Base-by-base conservation (phyloP, 2,329 filamentous ascomycete genomes). In the Talaromyces sp. region DNA sequence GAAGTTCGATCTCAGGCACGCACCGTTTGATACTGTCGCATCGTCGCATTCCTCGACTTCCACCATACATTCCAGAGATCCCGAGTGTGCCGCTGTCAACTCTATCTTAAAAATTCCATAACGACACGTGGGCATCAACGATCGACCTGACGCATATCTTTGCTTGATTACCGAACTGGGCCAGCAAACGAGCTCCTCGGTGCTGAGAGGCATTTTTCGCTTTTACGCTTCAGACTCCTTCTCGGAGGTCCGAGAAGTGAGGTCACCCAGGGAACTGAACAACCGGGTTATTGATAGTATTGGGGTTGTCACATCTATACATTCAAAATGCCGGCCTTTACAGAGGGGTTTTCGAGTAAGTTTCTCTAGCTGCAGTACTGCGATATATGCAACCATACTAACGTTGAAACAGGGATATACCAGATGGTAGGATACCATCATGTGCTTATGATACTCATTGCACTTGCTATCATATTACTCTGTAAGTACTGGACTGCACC, bases 361-460 rank as follows among this genome's bases (percentile, higher is more conserved):
- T 74, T 31, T 56, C 31, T 36, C 19, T 56, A n/a, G 3, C 36
- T 51, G 2, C 51, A 19, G 10, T 36, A 15, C 19, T 22, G 38
- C 7, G n/a, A 34, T 25, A 25, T 11, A 40, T 3, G 22, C n/a
- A 43, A 40, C 2, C 1, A 43, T n/a, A 11, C 64, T 66, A 25
- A 65, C 60, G 1, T 34, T 40, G 6, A 15, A 40, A 63, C 15
- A 86, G 84, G 85, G 72, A 80, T 88, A 72, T 80, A 88, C 77
- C 85, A 86, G 67, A 83, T 87, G 76, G 80, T 89, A 69, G 87
- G 87, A 68, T 89, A 88, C 87, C 87, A 89, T 75, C 87, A 99
- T 87, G 90, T 98, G 70, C 86, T 99, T 78, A 99, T 99, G 95
- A 92, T 99, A 72, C 82, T 99, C 70, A 97, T 99, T 75, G 93